Conservation (phyloP, 2,329 filamentous ascomycete species). For the Colletotrichum cereale region DNA sequence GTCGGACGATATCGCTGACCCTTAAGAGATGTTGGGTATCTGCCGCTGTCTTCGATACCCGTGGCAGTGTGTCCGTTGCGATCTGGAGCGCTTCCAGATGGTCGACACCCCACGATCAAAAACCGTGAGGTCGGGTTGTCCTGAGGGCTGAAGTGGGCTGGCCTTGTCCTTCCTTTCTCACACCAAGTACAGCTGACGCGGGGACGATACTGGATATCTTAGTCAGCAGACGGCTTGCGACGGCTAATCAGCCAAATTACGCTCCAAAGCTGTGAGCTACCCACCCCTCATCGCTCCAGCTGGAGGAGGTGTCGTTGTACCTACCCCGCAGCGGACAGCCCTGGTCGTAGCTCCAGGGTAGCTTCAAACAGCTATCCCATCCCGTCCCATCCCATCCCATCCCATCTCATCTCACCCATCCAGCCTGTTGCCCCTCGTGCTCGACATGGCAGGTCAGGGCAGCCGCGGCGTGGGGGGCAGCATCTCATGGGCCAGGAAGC, state of each 20-base stretch:
- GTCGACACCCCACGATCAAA: background rate
- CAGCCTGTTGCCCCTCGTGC: conserved; percentile 20
- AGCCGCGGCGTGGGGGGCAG: conserved; percentile 11
- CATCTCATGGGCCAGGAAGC: background rate
- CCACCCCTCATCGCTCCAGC: background rate
- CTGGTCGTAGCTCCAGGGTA: conserved; percentile 22
- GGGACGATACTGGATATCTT: background rate
- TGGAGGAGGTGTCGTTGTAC: background rate
- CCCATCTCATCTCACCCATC: background rate
- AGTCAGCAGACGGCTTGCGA: conserved; percentile 30
- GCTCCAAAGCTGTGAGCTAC: background rate
- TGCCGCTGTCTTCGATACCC: background rate
- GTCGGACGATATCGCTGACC: background rate
- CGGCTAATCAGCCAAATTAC: conserved; percentile 1
- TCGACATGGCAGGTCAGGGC: conserved; percentile 19
- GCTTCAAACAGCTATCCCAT: conserved; percentile 12
- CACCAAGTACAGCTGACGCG: background rate
- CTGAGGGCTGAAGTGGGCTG: background rate
- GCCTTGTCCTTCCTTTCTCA: background rate
- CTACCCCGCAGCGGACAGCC: conserved; percentile 32
- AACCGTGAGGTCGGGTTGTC: background rate
- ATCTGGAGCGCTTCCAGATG: background rate
- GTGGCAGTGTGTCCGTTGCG: background rate
- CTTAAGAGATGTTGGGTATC: background rate
- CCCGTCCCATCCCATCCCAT: background rate